A percentile compares a stretch with the other conserved stretches of the same genome.
Evolutionary conservation across 768 basidiomycete genomes (phyloP).

Genomic region (Panus rudis): DNA sequence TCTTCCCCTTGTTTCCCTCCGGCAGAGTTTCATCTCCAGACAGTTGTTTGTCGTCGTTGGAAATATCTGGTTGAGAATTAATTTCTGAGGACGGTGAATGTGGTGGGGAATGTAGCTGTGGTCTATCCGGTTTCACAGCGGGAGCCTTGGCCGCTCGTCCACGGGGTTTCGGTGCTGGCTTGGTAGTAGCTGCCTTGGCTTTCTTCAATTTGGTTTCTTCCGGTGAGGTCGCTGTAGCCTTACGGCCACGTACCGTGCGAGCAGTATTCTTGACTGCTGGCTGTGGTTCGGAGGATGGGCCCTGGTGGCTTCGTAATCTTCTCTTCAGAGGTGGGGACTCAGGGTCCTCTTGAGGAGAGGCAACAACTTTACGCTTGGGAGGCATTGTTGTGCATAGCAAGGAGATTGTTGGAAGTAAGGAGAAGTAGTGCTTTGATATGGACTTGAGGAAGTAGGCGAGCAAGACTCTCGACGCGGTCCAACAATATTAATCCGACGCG

Average conservation of each 20-base stretch:
- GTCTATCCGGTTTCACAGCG: neutral
- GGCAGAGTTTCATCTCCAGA: too few species aligned
- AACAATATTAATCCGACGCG: too few species aligned
- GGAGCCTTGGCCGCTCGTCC: neutral
- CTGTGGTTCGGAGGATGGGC: neutral
- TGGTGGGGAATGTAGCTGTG: too few species aligned
- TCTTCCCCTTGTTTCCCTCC: too few species aligned
- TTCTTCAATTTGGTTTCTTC: neutral
- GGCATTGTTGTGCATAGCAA: constrained; percentile 20
- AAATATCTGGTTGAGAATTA: too few species aligned
- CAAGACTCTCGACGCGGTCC: too few species aligned
- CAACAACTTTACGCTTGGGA: constrained; percentile 24
- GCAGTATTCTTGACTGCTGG: neutral
- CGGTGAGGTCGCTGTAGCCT: neutral
- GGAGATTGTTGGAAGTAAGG: too few species aligned
- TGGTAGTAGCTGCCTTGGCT: too few species aligned
- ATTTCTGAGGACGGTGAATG: too few species aligned
- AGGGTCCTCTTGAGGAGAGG: constrained; percentile 8
- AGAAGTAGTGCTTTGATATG: too few species aligned
- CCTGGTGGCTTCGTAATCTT: neutral
- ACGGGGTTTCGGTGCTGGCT: neutral
- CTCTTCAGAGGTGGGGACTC: neutral
- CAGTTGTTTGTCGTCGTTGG: too few species aligned
- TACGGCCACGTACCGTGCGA: constrained; percentile 1
- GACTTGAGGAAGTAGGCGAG: too few species aligned